Conservation (phyloP, 371 early-diverging fungal genomes). For the Apophysomyces trapeziformis region DNA sequence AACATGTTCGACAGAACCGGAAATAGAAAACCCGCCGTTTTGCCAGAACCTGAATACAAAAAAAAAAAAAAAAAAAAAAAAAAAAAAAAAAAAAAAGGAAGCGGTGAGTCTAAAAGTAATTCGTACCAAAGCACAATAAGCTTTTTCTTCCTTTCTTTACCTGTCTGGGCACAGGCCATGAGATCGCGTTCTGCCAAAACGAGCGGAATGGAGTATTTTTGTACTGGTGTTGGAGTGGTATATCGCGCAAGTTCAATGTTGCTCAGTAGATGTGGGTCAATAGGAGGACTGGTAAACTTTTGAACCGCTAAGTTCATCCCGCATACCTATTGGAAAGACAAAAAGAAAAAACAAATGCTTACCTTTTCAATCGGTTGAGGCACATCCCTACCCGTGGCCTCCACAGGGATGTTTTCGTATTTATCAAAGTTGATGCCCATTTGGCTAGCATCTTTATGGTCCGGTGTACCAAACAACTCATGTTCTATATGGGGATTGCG, state of each 20-base stretch:
- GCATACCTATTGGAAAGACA: too few relatives aligned
- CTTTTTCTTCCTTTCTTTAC: constrained; percentile 29
- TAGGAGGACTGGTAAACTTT: constrained; percentile 48
- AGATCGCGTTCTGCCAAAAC: constrained; percentile 68
- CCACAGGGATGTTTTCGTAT: constrained; percentile 94
- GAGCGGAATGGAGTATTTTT: constrained; percentile 86
- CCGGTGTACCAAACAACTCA: constrained; percentile 73
- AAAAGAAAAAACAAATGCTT: not conserved
- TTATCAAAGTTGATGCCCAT: constrained; percentile 95
- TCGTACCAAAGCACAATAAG: not conserved
- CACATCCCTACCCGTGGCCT: constrained; percentile 78
- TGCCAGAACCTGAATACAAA: constrained; percentile 66
- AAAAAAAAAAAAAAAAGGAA: not conserved
- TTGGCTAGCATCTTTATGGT: constrained; percentile 65
- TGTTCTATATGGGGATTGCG: constrained; percentile 73
- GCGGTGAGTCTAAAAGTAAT: too few relatives aligned
- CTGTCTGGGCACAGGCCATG: constrained; percentile 89
- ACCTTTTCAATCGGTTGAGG: constrained; percentile 65
- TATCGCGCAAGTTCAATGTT: constrained; percentile 89
- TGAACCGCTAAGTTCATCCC: not conserved
- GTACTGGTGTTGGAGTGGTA: constrained; percentile 91
- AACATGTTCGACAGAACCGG: constrained; percentile 85
- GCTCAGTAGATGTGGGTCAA: constrained; percentile 78
- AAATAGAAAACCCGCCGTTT: constrained; percentile 82
- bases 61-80: not conserved